Base-by-base conservation (phyloP, 2,329 filamentous ascomycete species). In the Emericellopsis cladophorae region DNA sequence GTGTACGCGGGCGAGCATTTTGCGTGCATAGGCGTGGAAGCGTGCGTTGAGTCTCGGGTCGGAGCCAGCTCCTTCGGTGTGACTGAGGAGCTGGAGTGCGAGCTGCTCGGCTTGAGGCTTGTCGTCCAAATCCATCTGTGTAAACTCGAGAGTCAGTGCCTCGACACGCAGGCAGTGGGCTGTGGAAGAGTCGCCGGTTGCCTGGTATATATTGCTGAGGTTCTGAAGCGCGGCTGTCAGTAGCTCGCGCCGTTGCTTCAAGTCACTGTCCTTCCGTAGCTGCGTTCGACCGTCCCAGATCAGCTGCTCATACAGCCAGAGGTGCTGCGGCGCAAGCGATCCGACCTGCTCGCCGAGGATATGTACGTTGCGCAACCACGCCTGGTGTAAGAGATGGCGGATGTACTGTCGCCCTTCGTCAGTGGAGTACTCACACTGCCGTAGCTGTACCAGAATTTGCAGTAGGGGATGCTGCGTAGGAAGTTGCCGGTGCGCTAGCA, bases 271-370 rank as follows among this genome's bases (percentile, higher is more conserved):
- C 42, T 49, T 56, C 5, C 59, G 55, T 22, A 61, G 46, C 9
- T 52, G 46, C 11, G 58, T 60, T 24, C 58, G 55, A 16, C 57
- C 59, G 41, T 61, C 59, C 59, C 59, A 61, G 6, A 61, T 61
- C 11, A 61, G 44, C 43, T 61, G 59, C 43, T 61, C 59, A 42
- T 61, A 61, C 36, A 60, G 56, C 59, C 59, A 61, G 5, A 61
- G 50, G 21, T 54, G 53, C 31, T 52, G 52, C 7, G 54, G 43
- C 14, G 53, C 48, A 8, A 49, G 50, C 2, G 53, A 49, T 10
- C 52, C 52, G 26, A 61, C 55, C 24, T 54, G 52, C 23, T 52
- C 49, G 10, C 53, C 48, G 21, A 61, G 46, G 5, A 61, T 44
- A 42, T 60, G 51, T 11, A 60, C 57, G 36, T 61, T 61, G n/a